phyloP scores from a whole-genome alignment of 352 stramenopile species.

The Pilasporangium apinafurcum region DNA sequence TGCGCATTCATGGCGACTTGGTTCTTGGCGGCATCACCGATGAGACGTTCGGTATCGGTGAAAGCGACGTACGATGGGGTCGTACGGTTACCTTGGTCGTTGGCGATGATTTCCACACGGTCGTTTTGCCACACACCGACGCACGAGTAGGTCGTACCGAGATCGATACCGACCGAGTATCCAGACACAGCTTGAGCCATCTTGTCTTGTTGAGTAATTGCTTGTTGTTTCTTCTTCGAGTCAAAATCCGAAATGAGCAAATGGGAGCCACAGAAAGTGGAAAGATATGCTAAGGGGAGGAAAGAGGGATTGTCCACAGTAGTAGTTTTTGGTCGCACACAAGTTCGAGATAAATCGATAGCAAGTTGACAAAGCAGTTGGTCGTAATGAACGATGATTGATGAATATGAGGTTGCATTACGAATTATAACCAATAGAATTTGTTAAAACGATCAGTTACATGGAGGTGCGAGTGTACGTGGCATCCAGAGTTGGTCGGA shows the following conservation, averaged over 20 bases:
- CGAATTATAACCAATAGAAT: conserved; percentile 4
- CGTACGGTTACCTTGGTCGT: conserved; percentile 94
- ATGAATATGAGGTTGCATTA: not conserved
- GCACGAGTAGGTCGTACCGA: conserved; percentile 97
- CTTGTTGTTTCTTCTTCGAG: conserved; percentile 11
- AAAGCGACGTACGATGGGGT: conserved; percentile 96
- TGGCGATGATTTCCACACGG: conserved; percentile 94
- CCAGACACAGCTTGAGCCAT: conserved; percentile 19
- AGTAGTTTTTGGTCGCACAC: too few relatives aligned
- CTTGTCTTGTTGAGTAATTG: conserved; percentile 8
- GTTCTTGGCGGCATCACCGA: conserved; percentile 94
- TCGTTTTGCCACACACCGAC: conserved; percentile 98
- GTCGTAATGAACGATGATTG: conserved; percentile 8
- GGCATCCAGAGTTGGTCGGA: too few relatives aligned
- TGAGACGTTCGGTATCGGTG: conserved; percentile 91
- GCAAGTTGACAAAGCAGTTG: not conserved
- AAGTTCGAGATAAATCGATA: conserved; percentile 8
- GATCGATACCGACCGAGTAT: conserved; percentile 91
- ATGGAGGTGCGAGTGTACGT: too few relatives aligned
- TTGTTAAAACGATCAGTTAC: too few relatives aligned
- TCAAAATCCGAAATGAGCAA: conserved; percentile 12
- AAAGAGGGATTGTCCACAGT: too few relatives aligned
- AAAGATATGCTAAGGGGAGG: conserved; percentile 3
- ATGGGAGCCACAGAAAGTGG: not conserved
- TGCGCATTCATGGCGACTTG: conserved; percentile 91